Evolutionary conservation across 2,329 filamentous ascomycete species (phyloP).

Genomic region (Alternaria novae-zelandiae): DNA sequence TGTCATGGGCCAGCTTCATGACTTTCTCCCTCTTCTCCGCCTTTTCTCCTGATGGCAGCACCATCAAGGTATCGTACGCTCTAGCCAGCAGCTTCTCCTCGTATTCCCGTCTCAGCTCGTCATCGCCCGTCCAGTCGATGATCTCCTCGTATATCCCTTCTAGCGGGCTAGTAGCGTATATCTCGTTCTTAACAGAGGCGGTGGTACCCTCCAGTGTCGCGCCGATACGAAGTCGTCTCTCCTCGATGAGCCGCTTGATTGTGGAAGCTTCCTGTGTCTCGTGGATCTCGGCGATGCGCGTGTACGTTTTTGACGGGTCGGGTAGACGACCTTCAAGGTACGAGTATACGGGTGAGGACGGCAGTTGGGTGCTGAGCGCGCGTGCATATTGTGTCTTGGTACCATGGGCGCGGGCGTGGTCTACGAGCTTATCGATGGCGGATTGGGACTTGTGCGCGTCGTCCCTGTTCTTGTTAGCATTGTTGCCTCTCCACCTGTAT

Average conservation of each 20-base stretch:
- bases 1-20: conserved; percentile 79
- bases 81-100: conserved; percentile 89
- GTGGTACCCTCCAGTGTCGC: conserved; percentile 85
- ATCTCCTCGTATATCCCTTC: conserved; percentile 80
- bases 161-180: conserved; percentile 76
- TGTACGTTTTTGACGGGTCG: conserved; percentile 80
- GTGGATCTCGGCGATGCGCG: conserved; percentile 79
- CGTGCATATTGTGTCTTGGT: conserved; percentile 75
- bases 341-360: conserved; percentile 79
- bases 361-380: conserved; percentile 77
- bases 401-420: conserved; percentile 75
- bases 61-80: conserved; percentile 77
- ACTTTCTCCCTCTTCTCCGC: conserved; percentile 73
- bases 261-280: conserved; percentile 87
- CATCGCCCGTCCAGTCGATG: conserved; percentile 89
- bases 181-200: conserved; percentile 83
- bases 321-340: conserved; percentile 84
- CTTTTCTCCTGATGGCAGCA: conserved; percentile 73
- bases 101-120: conserved; percentile 80
- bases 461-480: conserved; percentile 51
- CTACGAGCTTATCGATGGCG: conserved; percentile 79
- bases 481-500: rapidly evolving
- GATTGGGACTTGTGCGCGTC: conserved; percentile 65
- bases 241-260: conserved; percentile 88
- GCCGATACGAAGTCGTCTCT: conserved; percentile 85